Evolutionary conservation across 2,329 filamentous ascomycete genomes (phyloP).

Genomic region (Pezizomycotina sp.): DNA sequence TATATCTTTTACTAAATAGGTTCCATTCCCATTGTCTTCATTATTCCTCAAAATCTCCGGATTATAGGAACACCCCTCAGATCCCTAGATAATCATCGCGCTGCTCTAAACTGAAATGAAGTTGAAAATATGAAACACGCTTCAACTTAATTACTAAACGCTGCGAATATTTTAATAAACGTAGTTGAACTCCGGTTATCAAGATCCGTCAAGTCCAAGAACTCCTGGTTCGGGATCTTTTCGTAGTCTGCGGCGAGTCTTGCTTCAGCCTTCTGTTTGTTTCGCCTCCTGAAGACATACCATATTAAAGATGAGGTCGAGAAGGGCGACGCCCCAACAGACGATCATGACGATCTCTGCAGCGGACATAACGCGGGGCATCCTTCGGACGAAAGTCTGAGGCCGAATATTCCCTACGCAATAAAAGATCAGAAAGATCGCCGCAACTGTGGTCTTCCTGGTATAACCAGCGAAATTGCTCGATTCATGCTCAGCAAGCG

Average conservation of each 20-base stretch:
- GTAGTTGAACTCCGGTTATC: too few relatives aligned
- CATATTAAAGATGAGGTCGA: constrained; percentile 46
- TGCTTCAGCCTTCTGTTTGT: constrained; percentile 40
- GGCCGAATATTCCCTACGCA: constrained; percentile 42
- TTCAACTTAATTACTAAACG: too few relatives aligned
- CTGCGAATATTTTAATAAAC: too few relatives aligned
- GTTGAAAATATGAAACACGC: too few relatives aligned
- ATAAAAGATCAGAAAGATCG: constrained; percentile 38
- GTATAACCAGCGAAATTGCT: constrained; percentile 45
- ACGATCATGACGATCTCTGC: constrained; percentile 48
- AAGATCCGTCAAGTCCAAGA: constrained; percentile 47
- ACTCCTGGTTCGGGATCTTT: constrained; percentile 51
- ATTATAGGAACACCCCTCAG: too few relatives aligned
- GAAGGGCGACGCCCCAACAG: constrained; percentile 39
- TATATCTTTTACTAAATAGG: too few relatives aligned
- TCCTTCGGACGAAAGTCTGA: constrained; percentile 42
- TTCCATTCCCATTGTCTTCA: too few relatives aligned
- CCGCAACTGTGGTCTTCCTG: constrained; percentile 43
- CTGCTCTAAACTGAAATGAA: too few relatives aligned
- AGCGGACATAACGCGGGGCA: constrained; percentile 42
- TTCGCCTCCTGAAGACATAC: constrained; percentile 43
- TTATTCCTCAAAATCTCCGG: too few relatives aligned
- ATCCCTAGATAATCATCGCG: too few relatives aligned
- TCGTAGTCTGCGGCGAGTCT: constrained; percentile 40
- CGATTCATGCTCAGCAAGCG: constrained; percentile 42